Percentiles rank a stretch among this genome's conserved stretches.
Evolutionary conservation across 495 filamentous ascomycete species (phyloP).

Genomic region (Tuber calosporum): DNA sequence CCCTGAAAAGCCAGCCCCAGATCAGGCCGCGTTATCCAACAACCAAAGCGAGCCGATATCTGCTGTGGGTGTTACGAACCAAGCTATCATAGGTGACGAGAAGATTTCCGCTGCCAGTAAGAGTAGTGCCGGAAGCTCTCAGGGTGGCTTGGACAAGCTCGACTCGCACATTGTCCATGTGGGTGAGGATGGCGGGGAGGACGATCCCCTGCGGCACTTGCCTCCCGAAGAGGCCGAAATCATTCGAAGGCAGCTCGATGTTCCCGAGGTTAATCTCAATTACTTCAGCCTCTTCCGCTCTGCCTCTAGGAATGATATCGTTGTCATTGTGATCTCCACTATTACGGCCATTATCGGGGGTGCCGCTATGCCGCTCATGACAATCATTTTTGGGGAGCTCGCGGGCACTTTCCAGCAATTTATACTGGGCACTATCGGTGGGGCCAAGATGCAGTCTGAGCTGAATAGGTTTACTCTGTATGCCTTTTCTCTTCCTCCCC

Average conservation of each 20-base stretch:
- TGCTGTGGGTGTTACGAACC: too few species aligned
- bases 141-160: slow-evolving; percentile 44
- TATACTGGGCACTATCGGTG: slow-evolving; percentile 47
- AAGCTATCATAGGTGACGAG: slow-evolving; percentile 13
- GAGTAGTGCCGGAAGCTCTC: background rate
- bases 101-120: slow-evolving; percentile 14
- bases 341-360: slow-evolving; percentile 70
- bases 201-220: slow-evolving; percentile 53
- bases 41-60: background rate
- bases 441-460: slow-evolving; percentile 53
- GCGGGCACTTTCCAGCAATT: slow-evolving; percentile 64
- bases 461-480: slow-evolving; percentile 59
- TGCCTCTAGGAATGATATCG: slow-evolving; percentile 63
- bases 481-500: slow-evolving; percentile 9
- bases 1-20: background rate
- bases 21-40: background rate
- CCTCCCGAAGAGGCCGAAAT: slow-evolving; percentile 59
- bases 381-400: slow-evolving; percentile 56
- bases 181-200: slow-evolving; percentile 41
- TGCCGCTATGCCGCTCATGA: slow-evolving; percentile 80
- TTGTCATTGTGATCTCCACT: slow-evolving; percentile 61
- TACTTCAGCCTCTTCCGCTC: slow-evolving; percentile 69
- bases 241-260: slow-evolving; percentile 63
- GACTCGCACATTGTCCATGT: slow-evolving; percentile 50
- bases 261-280: slow-evolving; percentile 57